These are phyloP conservation scores for Gossypioides kirkii DNA, from an alignment of 345 rosid species.

Conservation along the genomic window DNA sequence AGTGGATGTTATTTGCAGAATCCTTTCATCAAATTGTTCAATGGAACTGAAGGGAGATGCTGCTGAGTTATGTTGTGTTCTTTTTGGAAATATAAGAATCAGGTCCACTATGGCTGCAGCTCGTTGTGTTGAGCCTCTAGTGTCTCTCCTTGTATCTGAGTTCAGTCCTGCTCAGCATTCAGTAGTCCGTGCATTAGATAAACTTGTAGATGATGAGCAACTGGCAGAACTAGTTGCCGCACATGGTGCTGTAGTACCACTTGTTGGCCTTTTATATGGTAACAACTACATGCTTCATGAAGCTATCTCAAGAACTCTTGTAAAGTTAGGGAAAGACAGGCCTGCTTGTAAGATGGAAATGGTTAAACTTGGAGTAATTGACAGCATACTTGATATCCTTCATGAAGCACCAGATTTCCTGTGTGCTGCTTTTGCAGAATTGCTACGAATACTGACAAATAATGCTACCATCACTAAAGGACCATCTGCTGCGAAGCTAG, in stretches of 20 bases:
- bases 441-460: slow-evolving; percentile 90
- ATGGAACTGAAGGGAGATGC: slow-evolving; percentile 98
- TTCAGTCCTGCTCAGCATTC: slow-evolving; percentile 92
- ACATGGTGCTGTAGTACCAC: slow-evolving; percentile 97
- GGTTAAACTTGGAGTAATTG: slow-evolving; percentile 96
- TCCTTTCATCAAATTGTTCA: slow-evolving; percentile 87
- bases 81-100: slow-evolving; percentile 83
- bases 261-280: slow-evolving; percentile 95
- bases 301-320: slow-evolving; percentile 89
- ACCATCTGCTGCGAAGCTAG: slow-evolving; percentile 88
- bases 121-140: slow-evolving; percentile 96
- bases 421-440: slow-evolving; percentile 87
- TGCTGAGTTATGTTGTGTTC: slow-evolving; percentile 92
- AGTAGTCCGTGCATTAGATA: slow-evolving; percentile 88
- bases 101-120: slow-evolving; percentile 99
- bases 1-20: slow-evolving; percentile 94
- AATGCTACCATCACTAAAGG: slow-evolving; percentile 96
- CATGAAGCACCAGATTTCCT: slow-evolving; percentile 95
- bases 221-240: slow-evolving; percentile 98
- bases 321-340: slow-evolving; percentile 96
- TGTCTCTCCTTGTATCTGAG: slow-evolving; percentile 87
- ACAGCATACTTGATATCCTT: slow-evolving; percentile 82
- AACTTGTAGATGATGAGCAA: slow-evolving; percentile 96
- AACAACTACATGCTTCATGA: slow-evolving; percentile 89
- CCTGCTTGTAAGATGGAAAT: slow-evolving; percentile 96